A percentile compares a stretch with the other conserved stretches of the same genome.
phyloP scores from a whole-genome alignment of 257 asterid genomes.

The Eustoma russellianum region DNA sequence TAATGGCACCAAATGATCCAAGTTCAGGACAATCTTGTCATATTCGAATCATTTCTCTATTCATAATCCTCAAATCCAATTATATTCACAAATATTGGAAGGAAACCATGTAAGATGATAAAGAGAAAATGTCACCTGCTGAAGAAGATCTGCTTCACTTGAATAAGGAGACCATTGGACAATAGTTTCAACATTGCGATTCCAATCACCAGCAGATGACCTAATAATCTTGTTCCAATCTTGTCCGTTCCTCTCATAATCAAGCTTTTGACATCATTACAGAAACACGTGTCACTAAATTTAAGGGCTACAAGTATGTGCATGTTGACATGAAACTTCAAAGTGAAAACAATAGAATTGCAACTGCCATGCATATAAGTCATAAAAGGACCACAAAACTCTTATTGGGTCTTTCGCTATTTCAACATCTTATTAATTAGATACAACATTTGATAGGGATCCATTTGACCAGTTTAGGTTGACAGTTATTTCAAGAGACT shows the following conservation, averaged over 20 bases:
- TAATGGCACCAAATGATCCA: too few relatives aligned
- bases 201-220: slow-evolving; percentile 39
- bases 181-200: slow-evolving; percentile 48
- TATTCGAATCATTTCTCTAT: too few relatives aligned
- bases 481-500: too few relatives aligned
- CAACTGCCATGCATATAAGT: background rate
- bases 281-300: background rate
- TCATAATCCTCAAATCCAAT: background rate
- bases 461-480: too few relatives aligned
- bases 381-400: too few relatives aligned
- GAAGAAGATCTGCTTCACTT: slow-evolving; percentile 52
- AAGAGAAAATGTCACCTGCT: slow-evolving; percentile 40
- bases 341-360: too few relatives aligned
- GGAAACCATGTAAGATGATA: background rate
- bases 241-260: slow-evolving; percentile 40
- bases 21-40: too few relatives aligned
- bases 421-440: too few relatives aligned
- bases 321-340: too few relatives aligned
- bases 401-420: too few relatives aligned
- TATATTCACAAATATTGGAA: background rate
- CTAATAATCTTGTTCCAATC: slow-evolving; percentile 38
- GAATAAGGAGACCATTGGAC: slow-evolving; percentile 67
- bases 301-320: background rate
- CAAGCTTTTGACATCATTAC: slow-evolving; percentile 26
- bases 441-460: too few relatives aligned